phyloP scores from a whole-genome alignment of 495 filamentous ascomycete species.

The Chaetomium fimeti region DNA sequence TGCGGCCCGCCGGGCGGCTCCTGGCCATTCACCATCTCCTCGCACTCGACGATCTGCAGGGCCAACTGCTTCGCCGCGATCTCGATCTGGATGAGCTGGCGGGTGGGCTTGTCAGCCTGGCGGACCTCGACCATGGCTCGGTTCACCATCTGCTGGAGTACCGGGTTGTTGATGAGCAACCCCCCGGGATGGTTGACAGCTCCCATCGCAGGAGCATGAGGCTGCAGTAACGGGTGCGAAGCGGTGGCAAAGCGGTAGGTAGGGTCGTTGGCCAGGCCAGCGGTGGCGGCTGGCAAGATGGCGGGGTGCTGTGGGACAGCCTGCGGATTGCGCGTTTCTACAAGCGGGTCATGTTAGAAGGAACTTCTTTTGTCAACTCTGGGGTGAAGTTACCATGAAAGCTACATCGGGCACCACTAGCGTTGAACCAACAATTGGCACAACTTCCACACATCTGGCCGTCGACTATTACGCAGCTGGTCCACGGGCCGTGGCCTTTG shows the following conservation, averaged over 20 bases:
- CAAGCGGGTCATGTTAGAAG: not conserved
- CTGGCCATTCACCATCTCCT: constrained; percentile 35
- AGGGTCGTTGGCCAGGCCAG: constrained; percentile 31
- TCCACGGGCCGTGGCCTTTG: constrained; percentile 53
- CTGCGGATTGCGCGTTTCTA: constrained; percentile 35
- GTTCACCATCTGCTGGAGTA: constrained; percentile 41
- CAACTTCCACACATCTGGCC: constrained; percentile 55
- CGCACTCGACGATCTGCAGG: constrained; percentile 43
- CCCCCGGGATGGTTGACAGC: constrained; percentile 25
- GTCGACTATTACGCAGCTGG: constrained; percentile 46
- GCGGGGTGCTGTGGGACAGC: constrained; percentile 24
- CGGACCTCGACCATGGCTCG: constrained; percentile 45
- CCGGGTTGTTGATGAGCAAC: constrained; percentile 37
- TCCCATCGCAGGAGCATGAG: constrained; percentile 21
- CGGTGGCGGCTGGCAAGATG: constrained; percentile 23
- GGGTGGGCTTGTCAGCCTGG: constrained; percentile 40
- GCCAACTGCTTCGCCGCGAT: constrained; percentile 46
- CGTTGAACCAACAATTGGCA: constrained; percentile 55
- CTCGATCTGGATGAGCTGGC: constrained; percentile 46
- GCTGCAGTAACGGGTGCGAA: constrained; percentile 23
- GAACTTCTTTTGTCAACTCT: not conserved
- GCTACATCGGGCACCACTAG: constrained; percentile 50
- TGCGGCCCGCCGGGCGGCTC: constrained; percentile 23
- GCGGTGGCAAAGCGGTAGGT: constrained; percentile 28
- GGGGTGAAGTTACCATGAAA: constrained; percentile 45